Percentiles rank a stretch among this genome's conserved stretches.
Conservation (phyloP, 768 basidiomycete genomes). For the Xerocomus brunneocitrinus region DNA sequence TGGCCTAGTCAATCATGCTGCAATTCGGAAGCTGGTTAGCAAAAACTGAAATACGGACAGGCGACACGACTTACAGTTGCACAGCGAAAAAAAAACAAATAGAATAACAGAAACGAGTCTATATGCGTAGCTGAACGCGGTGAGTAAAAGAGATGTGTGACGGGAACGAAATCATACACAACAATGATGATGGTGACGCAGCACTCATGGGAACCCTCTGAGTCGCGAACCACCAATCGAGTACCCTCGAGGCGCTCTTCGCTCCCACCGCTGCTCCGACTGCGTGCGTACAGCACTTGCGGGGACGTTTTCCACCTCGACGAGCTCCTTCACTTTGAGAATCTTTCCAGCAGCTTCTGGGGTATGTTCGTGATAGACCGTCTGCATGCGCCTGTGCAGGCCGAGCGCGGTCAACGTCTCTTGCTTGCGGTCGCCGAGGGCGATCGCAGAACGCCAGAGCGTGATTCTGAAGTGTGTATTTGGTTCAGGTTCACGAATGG, state of each 20-base stretch:
- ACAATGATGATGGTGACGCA: background rate
- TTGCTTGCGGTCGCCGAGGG: constrained; percentile 65
- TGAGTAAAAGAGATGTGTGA: background rate
- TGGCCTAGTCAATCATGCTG: background rate
- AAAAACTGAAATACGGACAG: background rate
- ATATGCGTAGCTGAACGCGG: too few relatives aligned
- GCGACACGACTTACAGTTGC: too few relatives aligned
- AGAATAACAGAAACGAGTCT: too few relatives aligned
- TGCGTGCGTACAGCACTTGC: constrained; percentile 62
- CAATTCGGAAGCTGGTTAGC: background rate
- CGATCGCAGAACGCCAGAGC: constrained; percentile 66
- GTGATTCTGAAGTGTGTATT: constrained; percentile 87
- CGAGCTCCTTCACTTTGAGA: constrained; percentile 81
- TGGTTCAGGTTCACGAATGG: constrained; percentile 15
- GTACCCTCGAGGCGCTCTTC: constrained; percentile 67
- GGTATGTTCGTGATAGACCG: constrained; percentile 72
- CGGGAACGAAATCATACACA: constrained; percentile 4
- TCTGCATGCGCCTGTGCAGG: constrained; percentile 77
- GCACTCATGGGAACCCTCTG: constrained; percentile 14
- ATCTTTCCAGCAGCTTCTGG: constrained; percentile 83
- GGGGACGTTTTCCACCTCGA: constrained; percentile 84
- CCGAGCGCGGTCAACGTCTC: constrained; percentile 81
- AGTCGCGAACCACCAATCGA: constrained; percentile 42
- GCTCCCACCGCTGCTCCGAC: constrained; percentile 59
- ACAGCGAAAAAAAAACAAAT: background rate